Base-by-base conservation (phyloP, 805 yeast species). In the Groenewaldozyma tartarivorans region DNA sequence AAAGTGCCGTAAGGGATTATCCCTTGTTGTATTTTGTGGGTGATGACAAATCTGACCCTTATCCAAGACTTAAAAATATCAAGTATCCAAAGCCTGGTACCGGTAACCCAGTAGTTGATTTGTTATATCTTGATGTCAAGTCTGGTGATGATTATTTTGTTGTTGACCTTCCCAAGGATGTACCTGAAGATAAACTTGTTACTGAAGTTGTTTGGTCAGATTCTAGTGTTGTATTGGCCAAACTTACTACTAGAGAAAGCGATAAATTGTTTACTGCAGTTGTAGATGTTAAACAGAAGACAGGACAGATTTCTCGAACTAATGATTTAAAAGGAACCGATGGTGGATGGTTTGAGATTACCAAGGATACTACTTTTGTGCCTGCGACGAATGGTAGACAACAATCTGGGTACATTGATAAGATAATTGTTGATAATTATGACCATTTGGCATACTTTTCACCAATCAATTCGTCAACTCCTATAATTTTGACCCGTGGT, bases 1-100 rank as follows among this genome's bases (percentile, higher is more conserved):
- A 87, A 51, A 72, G 90, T 1, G 54, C 60, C 4, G 95, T 86
- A 1, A 81, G 81, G 2, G 79, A 71, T 35, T 86, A 69, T 57
- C 74, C 84, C 1, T 74, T 86, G 32, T 85, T 88, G 3, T 84
- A 79, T 57, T 85, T 74, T 62, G 81, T 76, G 11, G 47, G 46
- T 4, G 36, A 21, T 20, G 42, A 41, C 29, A 42, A 36, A 17
- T 49, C 49, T 35, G 61, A 64, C 37, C 59, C 69, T 11, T 82
- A 84, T 52, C 86, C 94, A 4, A 73, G 74, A 16, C 54, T 79
- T 45, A 64, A 68, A 26, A 62, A 67, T 7, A 67, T 82, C 50
- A 83, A 82, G 56, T 86, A 86, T 56, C 95, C 95, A 5, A 86
- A 86, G 54, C 79, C 95, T 4, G 95, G 95, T 0, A 74, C 65